Base-by-base conservation (phyloP, 805 yeast genomes). In the Yamadazyma ubonensis region DNA sequence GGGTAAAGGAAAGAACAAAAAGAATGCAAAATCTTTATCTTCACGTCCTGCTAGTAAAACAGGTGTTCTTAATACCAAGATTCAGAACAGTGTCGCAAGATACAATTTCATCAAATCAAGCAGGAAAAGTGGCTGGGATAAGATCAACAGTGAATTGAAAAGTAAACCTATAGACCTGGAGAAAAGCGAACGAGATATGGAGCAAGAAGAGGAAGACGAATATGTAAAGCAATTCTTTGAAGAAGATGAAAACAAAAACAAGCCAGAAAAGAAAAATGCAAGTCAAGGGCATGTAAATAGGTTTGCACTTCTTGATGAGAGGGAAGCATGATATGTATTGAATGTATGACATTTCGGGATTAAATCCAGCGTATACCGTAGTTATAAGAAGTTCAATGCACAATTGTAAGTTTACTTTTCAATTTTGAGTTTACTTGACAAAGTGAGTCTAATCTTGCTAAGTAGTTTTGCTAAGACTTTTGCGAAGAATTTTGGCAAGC, bases 121-220 rank as follows among this genome's bases (percentile, higher is more conserved):
- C 8, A 71, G 93, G 59, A 83, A 82, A 57, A 64, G 86, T 0
- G 82, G 78, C 11, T 84, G 91, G 93, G 89, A 83, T 36, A 64
- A 70, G 31, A 81, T 82, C 39, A 84, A 50, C 29, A 41, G 38
- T 21, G 45, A 37, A 18, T 21, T 45, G 30, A 29, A 29, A 7
- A 7, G n/a, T 11, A 18, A 19, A 23, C 15, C 27, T n/a, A 29
- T 20, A 5, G 9, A 44, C 1, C 30, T 33, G 11, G 54, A 41
- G 7, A 41, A 46, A 30, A 48, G 59, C 7, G 55, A 41, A 15
- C 56, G 47, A 21, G 53, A 62, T n/a, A 36, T 49, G 3, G 65
- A 65, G 28, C 58, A 49, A 36, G 58, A 53, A 27, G 70, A 58
- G 36, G 71, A 66, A 42, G 73, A 66, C 39, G 63, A 50, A 16